Conservation (phyloP, 495 filamentous ascomycete species). For the Xylaria venustula region DNA sequence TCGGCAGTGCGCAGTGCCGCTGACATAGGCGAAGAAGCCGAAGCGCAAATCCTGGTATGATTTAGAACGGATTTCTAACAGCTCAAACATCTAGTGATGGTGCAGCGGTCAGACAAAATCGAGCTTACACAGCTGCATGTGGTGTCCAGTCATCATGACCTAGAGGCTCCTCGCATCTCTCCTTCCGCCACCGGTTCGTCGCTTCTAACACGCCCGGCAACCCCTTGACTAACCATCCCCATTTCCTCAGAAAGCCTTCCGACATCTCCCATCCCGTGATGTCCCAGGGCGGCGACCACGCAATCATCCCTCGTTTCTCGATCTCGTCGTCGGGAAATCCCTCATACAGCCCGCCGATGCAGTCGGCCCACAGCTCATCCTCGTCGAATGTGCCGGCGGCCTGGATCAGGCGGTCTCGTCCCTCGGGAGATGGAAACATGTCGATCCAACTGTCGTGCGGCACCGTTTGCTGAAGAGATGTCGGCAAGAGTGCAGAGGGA, state of each 20-base stretch:
- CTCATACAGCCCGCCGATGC: constrained; percentile 38
- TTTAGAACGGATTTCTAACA: too few species aligned
- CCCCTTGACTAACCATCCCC: constrained; percentile 41
- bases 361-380: constrained; percentile 41
- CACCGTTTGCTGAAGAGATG: constrained; percentile 34
- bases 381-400: constrained; percentile 40
- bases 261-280: constrained; percentile 45
- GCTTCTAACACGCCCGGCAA: constrained; percentile 33
- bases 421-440: constrained; percentile 35
- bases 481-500: constrained; percentile 35
- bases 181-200: constrained; percentile 44
- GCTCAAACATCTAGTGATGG: too few species aligned
- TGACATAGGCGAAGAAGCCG: too few species aligned
- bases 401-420: constrained; percentile 38
- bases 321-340: constrained; percentile 39
- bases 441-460: constrained; percentile 44
- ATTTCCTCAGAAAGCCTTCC: constrained; percentile 46
- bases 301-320: constrained; percentile 37
- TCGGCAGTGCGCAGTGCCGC: too few species aligned
- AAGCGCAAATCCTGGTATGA: too few species aligned
- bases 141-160: constrained; percentile 10
- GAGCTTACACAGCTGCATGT: neutral
- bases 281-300: constrained; percentile 42
- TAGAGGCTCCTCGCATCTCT: constrained; percentile 39
- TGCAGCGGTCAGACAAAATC: neutral